Conservation (phyloP, 78 protist species). For the Emiliania huxleyi region DNA sequence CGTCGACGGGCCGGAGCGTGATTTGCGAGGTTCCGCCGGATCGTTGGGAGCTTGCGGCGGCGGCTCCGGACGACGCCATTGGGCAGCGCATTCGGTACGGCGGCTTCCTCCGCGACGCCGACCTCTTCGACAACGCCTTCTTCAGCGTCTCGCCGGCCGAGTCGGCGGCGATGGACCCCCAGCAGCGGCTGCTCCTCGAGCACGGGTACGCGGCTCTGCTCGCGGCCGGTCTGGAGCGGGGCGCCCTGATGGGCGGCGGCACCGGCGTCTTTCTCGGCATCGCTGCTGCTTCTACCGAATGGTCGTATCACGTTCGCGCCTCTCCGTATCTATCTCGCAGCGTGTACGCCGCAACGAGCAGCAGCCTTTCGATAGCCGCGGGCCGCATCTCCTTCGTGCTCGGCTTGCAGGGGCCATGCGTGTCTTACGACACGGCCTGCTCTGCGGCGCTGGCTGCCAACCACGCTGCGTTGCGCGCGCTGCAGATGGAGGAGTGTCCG, state of each 20-base stretch:
- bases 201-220: not conserved
- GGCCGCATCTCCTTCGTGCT: slow-evolving; percentile 69
- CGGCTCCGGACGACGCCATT: not conserved
- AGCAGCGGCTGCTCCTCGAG: slow-evolving; percentile 42
- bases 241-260: not conserved
- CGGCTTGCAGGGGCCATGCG: slow-evolving; percentile 76
- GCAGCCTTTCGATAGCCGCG: not conserved
- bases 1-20: not conserved
- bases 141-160: not conserved
- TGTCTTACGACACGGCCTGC: slow-evolving; percentile 88
- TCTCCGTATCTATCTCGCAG: too few species aligned
- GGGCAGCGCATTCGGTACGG: not conserved
- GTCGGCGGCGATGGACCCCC: slow-evolving; percentile 35
- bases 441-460: slow-evolving; percentile 75
- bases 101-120: not conserved
- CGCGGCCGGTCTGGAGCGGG: not conserved
- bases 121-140: not conserved
- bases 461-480: slow-evolving; percentile 53
- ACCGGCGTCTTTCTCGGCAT: not conserved
- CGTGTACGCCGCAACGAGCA: not conserved
- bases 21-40: not conserved
- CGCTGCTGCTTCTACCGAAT: not conserved
- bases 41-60: not conserved
- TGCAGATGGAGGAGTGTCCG: not conserved
- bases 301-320: too few species aligned